Evolutionary conservation across 2,329 filamentous ascomycete genomes (phyloP).

Genomic region (Alternaria sp.): DNA sequence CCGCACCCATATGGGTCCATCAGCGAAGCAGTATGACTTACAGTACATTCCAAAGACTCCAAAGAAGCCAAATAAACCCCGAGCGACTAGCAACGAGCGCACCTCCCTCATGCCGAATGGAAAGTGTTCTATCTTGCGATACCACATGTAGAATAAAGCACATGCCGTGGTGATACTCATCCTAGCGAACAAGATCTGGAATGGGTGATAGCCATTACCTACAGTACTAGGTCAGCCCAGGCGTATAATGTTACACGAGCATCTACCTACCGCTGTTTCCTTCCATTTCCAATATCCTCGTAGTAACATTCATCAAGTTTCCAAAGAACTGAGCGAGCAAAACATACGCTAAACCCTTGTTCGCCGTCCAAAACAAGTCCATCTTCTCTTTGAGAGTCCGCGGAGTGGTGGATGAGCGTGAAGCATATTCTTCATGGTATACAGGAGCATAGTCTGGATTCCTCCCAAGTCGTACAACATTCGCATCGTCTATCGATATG

Average conservation of each 20-base stretch:
- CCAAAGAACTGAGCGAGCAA: slow-evolving; percentile 80
- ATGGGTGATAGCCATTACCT: slow-evolving; percentile 75
- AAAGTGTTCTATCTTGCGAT: slow-evolving; percentile 68
- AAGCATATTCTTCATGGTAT: slow-evolving; percentile 25
- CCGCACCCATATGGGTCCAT: neutral
- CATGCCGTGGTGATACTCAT: slow-evolving; percentile 76
- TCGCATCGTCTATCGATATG: slow-evolving; percentile 44
- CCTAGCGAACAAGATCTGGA: slow-evolving; percentile 78
- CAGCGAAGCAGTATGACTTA: slow-evolving; percentile 32
- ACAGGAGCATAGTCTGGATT: slow-evolving; percentile 24
- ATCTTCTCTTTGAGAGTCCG: slow-evolving; percentile 27
- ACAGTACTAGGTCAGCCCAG: neutral
- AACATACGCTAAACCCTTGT: slow-evolving; percentile 77
- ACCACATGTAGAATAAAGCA: slow-evolving; percentile 77
- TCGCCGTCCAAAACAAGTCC: slow-evolving; percentile 63
- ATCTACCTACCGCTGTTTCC: slow-evolving; percentile 60
- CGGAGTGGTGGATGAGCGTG: slow-evolving; percentile 30
- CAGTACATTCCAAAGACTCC: slow-evolving; percentile 80
- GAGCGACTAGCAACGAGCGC: slow-evolving; percentile 68
- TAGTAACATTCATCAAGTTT: slow-evolving; percentile 83
- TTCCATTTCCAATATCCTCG: slow-evolving; percentile 73
- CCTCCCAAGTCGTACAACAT: slow-evolving; percentile 36
- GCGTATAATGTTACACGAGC: rapidly evolving
- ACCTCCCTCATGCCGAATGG: slow-evolving; percentile 73
- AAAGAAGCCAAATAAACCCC: slow-evolving; percentile 76